Evolutionary conservation across 768 basidiomycete genomes (phyloP).

Genomic region (Termitomyces sp.): DNA sequence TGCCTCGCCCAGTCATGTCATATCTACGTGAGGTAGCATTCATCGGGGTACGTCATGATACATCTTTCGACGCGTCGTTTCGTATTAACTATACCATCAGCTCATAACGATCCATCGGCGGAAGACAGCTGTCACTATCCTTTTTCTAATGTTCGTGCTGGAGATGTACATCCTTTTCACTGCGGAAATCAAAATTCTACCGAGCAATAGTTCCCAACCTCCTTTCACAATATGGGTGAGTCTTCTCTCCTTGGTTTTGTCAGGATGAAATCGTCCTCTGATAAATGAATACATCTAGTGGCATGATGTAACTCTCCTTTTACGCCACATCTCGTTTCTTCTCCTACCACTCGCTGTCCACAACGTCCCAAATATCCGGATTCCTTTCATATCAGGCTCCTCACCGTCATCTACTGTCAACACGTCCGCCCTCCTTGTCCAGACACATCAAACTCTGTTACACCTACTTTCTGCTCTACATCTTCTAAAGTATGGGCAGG

Average conservation of each 20-base stretch:
- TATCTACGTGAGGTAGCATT: constrained; percentile 56
- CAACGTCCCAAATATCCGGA: constrained; percentile 33
- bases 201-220: constrained; percentile 13
- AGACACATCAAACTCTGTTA: constrained; percentile 29
- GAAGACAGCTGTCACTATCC: constrained; percentile 39
- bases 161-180: constrained; percentile 54
- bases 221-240: constrained; percentile 30
- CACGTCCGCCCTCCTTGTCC: constrained; percentile 13
- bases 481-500: constrained; percentile 51
- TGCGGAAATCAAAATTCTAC: constrained; percentile 40
- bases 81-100: constrained; percentile 16
- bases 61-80: neutral
- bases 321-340: constrained; percentile 57
- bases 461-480: constrained; percentile 42
- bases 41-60: constrained; percentile 35
- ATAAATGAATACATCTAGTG: constrained; percentile 34
- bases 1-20: constrained; percentile 49
- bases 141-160: constrained; percentile 42
- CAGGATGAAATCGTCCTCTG: neutral
- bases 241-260: neutral
- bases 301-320: constrained; percentile 54
- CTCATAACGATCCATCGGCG: constrained; percentile 26
- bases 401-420: constrained; percentile 21
- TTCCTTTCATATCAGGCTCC: constrained; percentile 20
- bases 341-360: constrained; percentile 47